A percentile compares a stretch with the other conserved stretches of the same genome.
Conservation (phyloP, 2,329 filamentous ascomycete species). For the Fusarium subtropicale region DNA sequence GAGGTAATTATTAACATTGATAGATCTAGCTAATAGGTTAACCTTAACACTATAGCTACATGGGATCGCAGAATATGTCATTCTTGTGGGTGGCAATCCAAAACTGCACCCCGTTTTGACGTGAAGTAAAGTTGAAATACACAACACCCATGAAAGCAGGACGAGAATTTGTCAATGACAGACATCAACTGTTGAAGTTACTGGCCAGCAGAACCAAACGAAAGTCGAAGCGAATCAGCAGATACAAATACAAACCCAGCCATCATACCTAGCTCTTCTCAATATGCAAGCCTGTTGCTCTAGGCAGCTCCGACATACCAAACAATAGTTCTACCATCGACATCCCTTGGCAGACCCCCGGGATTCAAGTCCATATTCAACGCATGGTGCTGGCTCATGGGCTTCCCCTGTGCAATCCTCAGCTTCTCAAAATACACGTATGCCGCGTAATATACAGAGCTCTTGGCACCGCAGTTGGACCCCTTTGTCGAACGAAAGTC, state of each 20-base stretch:
- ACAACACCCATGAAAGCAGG: neutral
- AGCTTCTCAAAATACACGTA: conserved; percentile 29
- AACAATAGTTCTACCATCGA: neutral
- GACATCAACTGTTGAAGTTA: neutral
- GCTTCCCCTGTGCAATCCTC: conserved; percentile 12
- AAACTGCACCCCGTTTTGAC: neutral
- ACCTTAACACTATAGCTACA: neutral
- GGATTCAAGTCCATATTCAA: conserved; percentile 1
- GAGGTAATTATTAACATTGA: neutral
- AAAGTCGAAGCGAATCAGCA: rapidly evolving
- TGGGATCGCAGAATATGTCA: neutral
- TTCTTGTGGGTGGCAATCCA: neutral
- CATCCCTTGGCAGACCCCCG: neutral
- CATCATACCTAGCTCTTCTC: neutral
- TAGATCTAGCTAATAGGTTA: neutral
- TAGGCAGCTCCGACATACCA: neutral
- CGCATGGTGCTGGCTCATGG: neutral
- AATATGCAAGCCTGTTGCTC: rapidly evolving
- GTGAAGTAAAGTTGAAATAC: neutral
- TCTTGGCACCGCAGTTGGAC: neutral
- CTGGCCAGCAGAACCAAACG: neutral
- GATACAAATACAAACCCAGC: neutral
- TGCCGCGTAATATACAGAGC: conserved; percentile 6
- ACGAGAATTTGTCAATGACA: neutral
- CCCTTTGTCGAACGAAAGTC: conserved; percentile 7